Evolutionary conservation across 352 stramenopile species (phyloP), one percentile per base, ranked within the genome.

Genomic region (Phytophthora pinifolia): DNA sequence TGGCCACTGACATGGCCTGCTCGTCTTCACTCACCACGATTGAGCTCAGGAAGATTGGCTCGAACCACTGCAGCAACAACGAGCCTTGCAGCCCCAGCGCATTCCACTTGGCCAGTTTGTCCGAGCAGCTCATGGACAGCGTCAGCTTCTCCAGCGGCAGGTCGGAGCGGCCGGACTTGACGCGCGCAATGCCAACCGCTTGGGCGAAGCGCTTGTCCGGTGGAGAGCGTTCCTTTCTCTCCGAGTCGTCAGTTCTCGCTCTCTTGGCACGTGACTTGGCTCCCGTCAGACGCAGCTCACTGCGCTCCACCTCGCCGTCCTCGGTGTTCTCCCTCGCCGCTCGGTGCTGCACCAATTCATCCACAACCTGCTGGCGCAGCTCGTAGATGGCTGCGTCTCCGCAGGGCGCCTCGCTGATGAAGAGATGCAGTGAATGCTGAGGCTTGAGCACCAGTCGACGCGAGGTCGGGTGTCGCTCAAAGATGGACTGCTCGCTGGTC

Each of bases 321-420:
- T 55, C 36, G 17, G 13, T 33, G 17, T 34, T 38, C 14, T 55
- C 58, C 20, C 59, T 54, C 41, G 65, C 54, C 32, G 59, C 44
- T 37, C 81, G 77, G 43, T 76, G 59, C 29, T 74, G 66, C 14
- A 86, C 72, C 9, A 89, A 62, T 27, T 70, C 66, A 29, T 89
- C 66, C 10, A 92, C 74, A 6, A 96, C 81, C 7, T 86, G 75
- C 35, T 81, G 65, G 2, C 77, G 77, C n/a, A 95, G 54, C 31
- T 80, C 49, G 65, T 98, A 98, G 54, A 98, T 97, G n/a, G 91
- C 83, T 6, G 87, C 87, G 69, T 98, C 92, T 34, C 92, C 94
- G 67, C 94, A 98, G 6, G 94, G 94, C 10, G 89, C 83, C 72
- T 98, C 92, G 45, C 78, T 97, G 46, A 97, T 86, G 57, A 90